These are phyloP conservation scores for Exutisphaerella laricina DNA, from an alignment of 2,329 filamentous ascomycete species.

Conservation along the genomic window DNA sequence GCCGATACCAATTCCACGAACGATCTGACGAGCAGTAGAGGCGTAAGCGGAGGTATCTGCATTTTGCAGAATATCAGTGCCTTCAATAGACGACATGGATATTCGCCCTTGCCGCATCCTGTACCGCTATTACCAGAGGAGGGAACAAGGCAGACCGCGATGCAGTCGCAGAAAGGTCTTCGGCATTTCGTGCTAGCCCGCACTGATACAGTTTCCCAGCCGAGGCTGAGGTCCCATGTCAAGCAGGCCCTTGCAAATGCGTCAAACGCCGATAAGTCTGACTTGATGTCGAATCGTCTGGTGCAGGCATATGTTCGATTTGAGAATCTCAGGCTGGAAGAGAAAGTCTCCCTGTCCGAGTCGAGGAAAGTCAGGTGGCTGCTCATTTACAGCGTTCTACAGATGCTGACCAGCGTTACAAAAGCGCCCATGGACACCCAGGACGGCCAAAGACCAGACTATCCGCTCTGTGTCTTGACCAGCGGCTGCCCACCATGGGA, in stretches of 20 bases:
- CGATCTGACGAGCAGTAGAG: slow-evolving; percentile 21
- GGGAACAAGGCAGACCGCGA: slow-evolving; percentile 18
- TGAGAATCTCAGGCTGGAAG: slow-evolving; percentile 56
- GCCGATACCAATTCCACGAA: slow-evolving; percentile 53
- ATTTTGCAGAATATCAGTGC: slow-evolving; percentile 61
- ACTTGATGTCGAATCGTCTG: slow-evolving; percentile 44
- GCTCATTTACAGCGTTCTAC: slow-evolving; percentile 65
- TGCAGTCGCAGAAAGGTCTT: slow-evolving; percentile 26
- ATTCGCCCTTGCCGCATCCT: slow-evolving; percentile 56
- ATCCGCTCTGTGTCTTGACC: slow-evolving; percentile 51
- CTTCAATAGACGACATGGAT: slow-evolving; percentile 60
- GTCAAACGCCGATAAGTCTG: slow-evolving; percentile 40
- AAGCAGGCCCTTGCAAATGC: slow-evolving; percentile 50
- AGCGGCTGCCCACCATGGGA: slow-evolving; percentile 39
- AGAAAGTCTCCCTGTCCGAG: slow-evolving; percentile 57
- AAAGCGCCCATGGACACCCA: slow-evolving; percentile 56
- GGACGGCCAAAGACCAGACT: slow-evolving; percentile 52
- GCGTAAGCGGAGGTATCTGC: slow-evolving; percentile 61
- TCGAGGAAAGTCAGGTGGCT: slow-evolving; percentile 75
- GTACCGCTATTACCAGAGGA: slow-evolving; percentile 60
- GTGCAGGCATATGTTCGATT: slow-evolving; percentile 66
- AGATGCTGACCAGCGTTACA: slow-evolving; percentile 63
- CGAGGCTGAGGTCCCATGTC: slow-evolving; percentile 34
- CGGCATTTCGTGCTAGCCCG: slow-evolving; percentile 9
- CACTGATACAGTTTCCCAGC: slow-evolving; percentile 2